A percentile compares a stretch with the other conserved stretches of the same genome.
Evolutionary conservation across 257 asterid species (phyloP).

Genomic region (Solanum sejunctum): DNA sequence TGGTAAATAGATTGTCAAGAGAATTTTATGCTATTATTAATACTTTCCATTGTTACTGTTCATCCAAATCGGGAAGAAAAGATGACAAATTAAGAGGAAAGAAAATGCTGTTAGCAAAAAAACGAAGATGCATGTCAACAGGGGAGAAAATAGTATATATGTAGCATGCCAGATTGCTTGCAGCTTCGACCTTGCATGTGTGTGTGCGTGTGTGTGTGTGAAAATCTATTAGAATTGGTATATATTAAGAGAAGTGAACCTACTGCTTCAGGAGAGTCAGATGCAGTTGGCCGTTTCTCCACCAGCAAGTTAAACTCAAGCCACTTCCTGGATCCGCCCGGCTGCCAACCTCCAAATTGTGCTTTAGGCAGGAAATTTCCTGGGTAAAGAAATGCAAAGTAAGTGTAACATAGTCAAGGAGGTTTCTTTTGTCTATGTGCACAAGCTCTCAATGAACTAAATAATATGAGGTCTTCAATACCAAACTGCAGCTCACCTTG

Average conservation of each 20-base stretch:
- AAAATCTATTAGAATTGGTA: neutral
- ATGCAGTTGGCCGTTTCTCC: neutral
- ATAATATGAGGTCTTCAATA: neutral
- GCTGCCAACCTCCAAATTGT: neutral
- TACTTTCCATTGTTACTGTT: neutral
- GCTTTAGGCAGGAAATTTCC: neutral
- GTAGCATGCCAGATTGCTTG: neutral
- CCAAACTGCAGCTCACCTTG: neutral
- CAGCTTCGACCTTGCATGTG: neutral
- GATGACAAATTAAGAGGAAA: neutral
- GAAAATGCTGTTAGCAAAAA: neutral
- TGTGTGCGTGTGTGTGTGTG: neutral
- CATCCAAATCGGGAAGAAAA: neutral
- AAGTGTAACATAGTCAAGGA: neutral
- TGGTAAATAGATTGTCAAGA: neutral
- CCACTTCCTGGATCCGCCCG: neutral
- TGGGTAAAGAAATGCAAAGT: neutral
- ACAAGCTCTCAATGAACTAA: neutral
- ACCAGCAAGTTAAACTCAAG: neutral
- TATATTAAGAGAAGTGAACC: neutral
- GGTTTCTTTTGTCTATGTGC: neutral
- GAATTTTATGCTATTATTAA: neutral
- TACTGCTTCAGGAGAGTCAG: neutral
- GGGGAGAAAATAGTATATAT: neutral
- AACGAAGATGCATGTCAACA: neutral